Evolutionary conservation across 495 filamentous ascomycete genomes (phyloP), one percentile per base, ranked within the genome.

Genomic region (Tuber magnatum): DNA sequence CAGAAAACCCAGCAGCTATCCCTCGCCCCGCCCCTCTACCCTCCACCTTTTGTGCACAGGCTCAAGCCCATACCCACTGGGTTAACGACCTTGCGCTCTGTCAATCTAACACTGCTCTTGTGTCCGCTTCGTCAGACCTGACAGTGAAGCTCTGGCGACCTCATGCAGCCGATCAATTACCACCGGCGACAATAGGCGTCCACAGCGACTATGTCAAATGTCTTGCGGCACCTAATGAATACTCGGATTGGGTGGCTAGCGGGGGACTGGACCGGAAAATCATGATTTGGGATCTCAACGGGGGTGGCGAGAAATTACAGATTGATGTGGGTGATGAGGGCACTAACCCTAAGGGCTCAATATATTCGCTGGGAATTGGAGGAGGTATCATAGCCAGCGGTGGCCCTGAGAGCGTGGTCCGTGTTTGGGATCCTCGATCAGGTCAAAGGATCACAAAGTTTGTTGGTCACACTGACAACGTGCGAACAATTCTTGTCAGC

Each of bases 21-120:
- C 82, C 81, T 73, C 85, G 82, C 75, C 82, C 81, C 71, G 85
- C 82, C 16, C 82, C 74, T 76, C 80, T 76, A 77, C 77, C 71
- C 79, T 93, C 93, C 46, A 87, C 87, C n/a, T 94, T 94, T 74
- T 65, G 14, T 18, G 88, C 91, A 70, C 94, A 97, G 84, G 92
- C 94, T n/a, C 94, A 97, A 81, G 96, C 95, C 20, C 95, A 99
- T 83, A 98, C 94, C 41, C 94, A 98, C 84, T 98, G 95, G 95
- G 92, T 99, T 83, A 98, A 98, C 82, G 94, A 98, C 81, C 92
- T 99, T 75, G 89, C 90, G n/a, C 89, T 98, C 73, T 90, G 92
- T 41, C 88, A 94, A 80, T 89, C 91, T 71, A 92, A 97, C 82
- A 88, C 90, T 28, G 93, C 93, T 10, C 86, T 99, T 18, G 92